Evolutionary conservation across 2,329 filamentous ascomycete species (phyloP).

Genomic region (Colletotrichum sp.): DNA sequence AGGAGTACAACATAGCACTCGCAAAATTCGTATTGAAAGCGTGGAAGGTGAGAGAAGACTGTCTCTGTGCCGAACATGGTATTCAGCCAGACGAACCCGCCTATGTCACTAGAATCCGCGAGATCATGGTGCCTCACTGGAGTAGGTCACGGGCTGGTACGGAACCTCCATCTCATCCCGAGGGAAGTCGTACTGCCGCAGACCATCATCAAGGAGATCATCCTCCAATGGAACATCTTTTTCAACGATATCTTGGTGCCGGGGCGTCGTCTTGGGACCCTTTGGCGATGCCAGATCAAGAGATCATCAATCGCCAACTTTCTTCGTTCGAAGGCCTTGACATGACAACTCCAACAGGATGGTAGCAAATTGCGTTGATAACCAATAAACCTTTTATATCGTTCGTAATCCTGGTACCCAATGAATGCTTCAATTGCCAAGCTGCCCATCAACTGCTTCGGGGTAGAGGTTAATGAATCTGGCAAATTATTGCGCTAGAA

Average conservation of each 20-base stretch:
- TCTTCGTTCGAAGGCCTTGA: background rate
- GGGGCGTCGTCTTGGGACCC: background rate
- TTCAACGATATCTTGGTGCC: background rate
- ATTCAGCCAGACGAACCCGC: background rate
- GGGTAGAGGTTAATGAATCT: background rate
- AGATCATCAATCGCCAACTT: background rate
- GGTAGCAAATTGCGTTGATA: background rate
- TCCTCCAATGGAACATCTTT: background rate
- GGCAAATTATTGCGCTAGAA: background rate
- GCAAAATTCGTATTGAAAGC: background rate
- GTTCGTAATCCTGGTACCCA: background rate
- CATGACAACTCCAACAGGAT: background rate
- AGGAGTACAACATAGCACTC: conserved; percentile 6
- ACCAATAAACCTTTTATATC: background rate
- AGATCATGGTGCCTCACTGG: background rate
- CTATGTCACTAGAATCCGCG: background rate
- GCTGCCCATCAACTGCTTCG: background rate
- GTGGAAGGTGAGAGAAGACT: background rate
- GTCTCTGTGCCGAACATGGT: background rate
- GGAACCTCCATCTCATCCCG: background rate
- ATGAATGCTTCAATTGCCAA: background rate
- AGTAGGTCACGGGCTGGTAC: background rate
- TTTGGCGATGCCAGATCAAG: background rate
- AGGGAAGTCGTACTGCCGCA: background rate
- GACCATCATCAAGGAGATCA: background rate